Base-by-base conservation (phyloP, 768 basidiomycete species). In the Cantharellus cinnabarinus region DNA sequence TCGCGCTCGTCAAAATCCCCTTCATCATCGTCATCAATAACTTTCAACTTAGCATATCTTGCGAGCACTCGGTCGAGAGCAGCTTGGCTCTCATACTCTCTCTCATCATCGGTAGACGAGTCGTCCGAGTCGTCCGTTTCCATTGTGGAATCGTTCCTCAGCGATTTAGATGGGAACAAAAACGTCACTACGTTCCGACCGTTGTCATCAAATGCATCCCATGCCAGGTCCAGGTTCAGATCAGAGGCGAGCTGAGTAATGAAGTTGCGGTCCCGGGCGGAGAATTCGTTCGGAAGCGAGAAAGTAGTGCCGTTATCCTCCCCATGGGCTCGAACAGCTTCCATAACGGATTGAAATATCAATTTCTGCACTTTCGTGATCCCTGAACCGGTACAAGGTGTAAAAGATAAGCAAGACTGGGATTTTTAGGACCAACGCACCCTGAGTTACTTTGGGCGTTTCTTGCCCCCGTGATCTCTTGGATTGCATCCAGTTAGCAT, bases 121-220 rank as follows among this genome's bases (percentile, higher is more conserved):
- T 59, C 67, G 4, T 64, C 65, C 4, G 60, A 64, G 4, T 65
- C 69, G 38, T 64, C 62, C 10, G 66, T 66, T 20, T 65, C 68
- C 58, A 60, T 66, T 69, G 65, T 56, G 57, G 62, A 40, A 63
- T 61, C n/a, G 67, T 66, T 20, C 63, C 68, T 54, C 67, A 66
- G 56, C 60, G 64, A 55, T 60, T 60, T 65, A 69, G 65, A 55
- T 58, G 83, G 83, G 62, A 85, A 74, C 50, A 77, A 68, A 74
- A 77, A 79, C 20, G 82, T 83, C 48, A 86, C 79, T 35, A 91
- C 66, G 65, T 87, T 87, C 66, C 80, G 75, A 61, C 88, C 86
- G 52, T 88, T 73, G 4, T 85, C 85, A 62, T 91, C 85, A 64
- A 81, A 91, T 67, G 93, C 91, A 67, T 98, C 94, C 89, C 91